Evolutionary conservation across 2,329 filamentous ascomycete genomes (phyloP).

Genomic region (Helicocarpus griseus): DNA sequence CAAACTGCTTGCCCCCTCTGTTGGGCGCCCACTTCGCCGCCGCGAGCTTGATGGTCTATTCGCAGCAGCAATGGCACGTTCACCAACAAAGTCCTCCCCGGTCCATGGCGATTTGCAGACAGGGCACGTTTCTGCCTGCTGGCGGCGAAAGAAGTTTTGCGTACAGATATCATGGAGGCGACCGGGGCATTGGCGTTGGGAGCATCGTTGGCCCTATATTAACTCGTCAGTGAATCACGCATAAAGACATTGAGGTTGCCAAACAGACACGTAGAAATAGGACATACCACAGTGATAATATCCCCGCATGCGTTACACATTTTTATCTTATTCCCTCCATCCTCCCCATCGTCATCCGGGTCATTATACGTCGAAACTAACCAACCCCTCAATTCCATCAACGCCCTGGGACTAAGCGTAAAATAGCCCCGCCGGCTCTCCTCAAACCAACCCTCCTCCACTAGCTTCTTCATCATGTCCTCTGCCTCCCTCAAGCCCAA

Average conservation of each 20-base stretch:
- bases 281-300: conserved; percentile 62
- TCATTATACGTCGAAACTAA: conserved; percentile 88
- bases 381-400: conserved; percentile 80
- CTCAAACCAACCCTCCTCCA: conserved; percentile 78
- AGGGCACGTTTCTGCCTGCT: conserved; percentile 55
- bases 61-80: conserved; percentile 35
- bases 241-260: conserved; percentile 2
- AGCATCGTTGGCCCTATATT: conserved; percentile 60
- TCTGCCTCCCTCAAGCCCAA: conserved; percentile 74
- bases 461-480: conserved; percentile 56
- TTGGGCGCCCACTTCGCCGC: not conserved
- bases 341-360: conserved; percentile 46
- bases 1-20: not conserved
- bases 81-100: conserved; percentile 43
- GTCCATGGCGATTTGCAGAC: conserved; percentile 44
- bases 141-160: conserved; percentile 61
- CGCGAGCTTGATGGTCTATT: not conserved
- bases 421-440: conserved; percentile 64
- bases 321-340: conserved; percentile 60
- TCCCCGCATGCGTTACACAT: conserved; percentile 82
- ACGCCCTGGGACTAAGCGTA: conserved; percentile 60
- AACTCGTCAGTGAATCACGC: not conserved
- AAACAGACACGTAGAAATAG: not conserved
- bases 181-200: conserved; percentile 55
- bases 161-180: conserved; percentile 71